Base-by-base conservation (phyloP, 2,329 filamentous ascomycete genomes). In the Colletotrichum chlorophyti region DNA sequence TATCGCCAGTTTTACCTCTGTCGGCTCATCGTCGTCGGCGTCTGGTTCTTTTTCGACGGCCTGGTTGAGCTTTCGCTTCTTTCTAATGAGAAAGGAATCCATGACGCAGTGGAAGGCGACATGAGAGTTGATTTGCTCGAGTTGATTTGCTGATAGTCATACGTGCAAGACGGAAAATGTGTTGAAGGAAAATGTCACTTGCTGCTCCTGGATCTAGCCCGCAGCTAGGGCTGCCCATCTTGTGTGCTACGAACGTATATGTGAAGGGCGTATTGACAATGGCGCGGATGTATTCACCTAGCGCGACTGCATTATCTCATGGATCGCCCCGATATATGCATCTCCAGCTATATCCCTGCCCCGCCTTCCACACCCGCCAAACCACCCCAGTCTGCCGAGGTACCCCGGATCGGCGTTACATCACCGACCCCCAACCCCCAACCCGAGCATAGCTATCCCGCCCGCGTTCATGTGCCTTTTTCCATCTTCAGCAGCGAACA, bases 1-100 rank as follows among this genome's bases (percentile, higher is more conserved):
- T 2, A 96, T 78, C 1, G 93, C 93, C 12, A 99, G 76, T 69
- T 97, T 98, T 66, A 96, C 80, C 62, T 98, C 95, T 0, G 95
- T 99, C 1, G 90, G 88, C 42, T 96, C 91, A 14, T 93, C 86
- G 14, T 86, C 83, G 15, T 73, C 71, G 5, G 69, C 67, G 31
- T 68, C 62, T 26, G 42, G 29, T 49, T 21, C 53, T 41, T 35
- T 29, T 29, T 26, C 29, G 32, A 5, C 40, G 51, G 64, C 31
- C 9, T 70, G 68, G 21, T 58, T 66, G 50, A 66, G 67, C 64
- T 74, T 86, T 52, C 84, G 81, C 70, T 86, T 87, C 53, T 74
- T 76, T 15, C 78, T 74, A 9, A 77, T 79, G 52, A 88, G 70
- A 66, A 87, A 88, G 24, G 80, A 72, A 63, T 87, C 81, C 85